Base-by-base conservation (phyloP, 345 rosid genomes). In the Triadica sebifera region DNA sequence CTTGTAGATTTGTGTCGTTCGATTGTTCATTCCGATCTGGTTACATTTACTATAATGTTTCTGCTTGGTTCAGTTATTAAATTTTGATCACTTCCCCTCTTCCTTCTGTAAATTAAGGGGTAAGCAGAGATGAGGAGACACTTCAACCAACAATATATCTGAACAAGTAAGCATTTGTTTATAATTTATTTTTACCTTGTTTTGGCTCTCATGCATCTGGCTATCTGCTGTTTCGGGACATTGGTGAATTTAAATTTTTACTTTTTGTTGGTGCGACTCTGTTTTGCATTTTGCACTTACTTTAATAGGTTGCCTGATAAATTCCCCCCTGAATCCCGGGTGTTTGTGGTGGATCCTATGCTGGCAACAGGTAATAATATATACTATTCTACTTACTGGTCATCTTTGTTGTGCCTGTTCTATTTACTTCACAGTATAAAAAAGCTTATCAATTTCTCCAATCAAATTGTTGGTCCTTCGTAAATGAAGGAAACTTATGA, bases 281-380 rank as follows among this genome's bases (percentile, higher is more conserved):
- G 17, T 38, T 51, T 70, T 12, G 78, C 73, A 74, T 60, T 53
- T 71, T 77, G 49, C 25, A 67, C 50, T 77, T 15, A 78, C 53
- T 65, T 77, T 37, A 70, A 49, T 80, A 94, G 98, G 90, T 81
- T 94, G 82, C 99, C 99, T 55, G 89, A 87, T 39, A 86, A 81
- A 24, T 89, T 92, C 72, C 84, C 91, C 3, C 84, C 86, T 65
- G 85, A 84, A 11, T 83, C 93, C 34, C 86, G 85, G 74, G 90
- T 95, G 2, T 88, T 92, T 86, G 89, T 95, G 73, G 94, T 91
- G 37, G 98, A 95, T 79, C 98, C 98, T 52, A 86, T 92, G 91
- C 78, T 91, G 72, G 98, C 96, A 79, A 92, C 98, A 77, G 97
- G 99, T 94, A 71, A n/a, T 61, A 19, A 72, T 66, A 15, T 49